phyloP scores from a whole-genome alignment of 2,329 filamentous ascomycete species.

The Penicillium sp. region DNA sequence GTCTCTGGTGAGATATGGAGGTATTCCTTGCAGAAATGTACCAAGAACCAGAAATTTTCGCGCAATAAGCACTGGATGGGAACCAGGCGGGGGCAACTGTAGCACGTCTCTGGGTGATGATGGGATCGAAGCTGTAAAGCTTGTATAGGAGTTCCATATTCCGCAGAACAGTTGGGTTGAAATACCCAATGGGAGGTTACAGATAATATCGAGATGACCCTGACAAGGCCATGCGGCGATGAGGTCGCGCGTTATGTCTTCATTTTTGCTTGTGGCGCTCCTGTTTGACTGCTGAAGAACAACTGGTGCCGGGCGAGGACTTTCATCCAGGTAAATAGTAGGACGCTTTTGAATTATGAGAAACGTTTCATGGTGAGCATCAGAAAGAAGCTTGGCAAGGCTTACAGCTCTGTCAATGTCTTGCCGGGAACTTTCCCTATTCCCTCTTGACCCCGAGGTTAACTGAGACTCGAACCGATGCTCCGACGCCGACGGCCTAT shows the following conservation, averaged over 20 bases:
- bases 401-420: neutral
- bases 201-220: slow-evolving; percentile 40
- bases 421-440: neutral
- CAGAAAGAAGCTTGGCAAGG: too few species aligned
- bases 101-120: slow-evolving; percentile 33
- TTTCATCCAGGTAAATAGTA: neutral
- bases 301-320: neutral
- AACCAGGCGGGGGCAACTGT: slow-evolving; percentile 35
- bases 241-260: slow-evolving; percentile 32
- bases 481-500: neutral
- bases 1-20: slow-evolving; percentile 29
- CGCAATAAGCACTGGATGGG: slow-evolving; percentile 52
- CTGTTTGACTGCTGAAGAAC: neutral
- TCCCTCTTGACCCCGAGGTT: neutral
- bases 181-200: slow-evolving; percentile 29
- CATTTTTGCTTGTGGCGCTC: slow-evolving; percentile 6
- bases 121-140: slow-evolving; percentile 9
- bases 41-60: slow-evolving; percentile 49
- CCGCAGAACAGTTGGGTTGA: slow-evolving; percentile 37
- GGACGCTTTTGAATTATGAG: neutral
- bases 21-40: slow-evolving; percentile 50
- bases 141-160: slow-evolving; percentile 26
- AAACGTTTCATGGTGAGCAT: too few species aligned
- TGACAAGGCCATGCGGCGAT: slow-evolving; percentile 41
- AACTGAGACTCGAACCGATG: neutral